Evolutionary conservation across 495 filamentous ascomycete species (phyloP), one percentile per base, ranked within the genome.

Genomic region (Aspergillus cavernicola): DNA sequence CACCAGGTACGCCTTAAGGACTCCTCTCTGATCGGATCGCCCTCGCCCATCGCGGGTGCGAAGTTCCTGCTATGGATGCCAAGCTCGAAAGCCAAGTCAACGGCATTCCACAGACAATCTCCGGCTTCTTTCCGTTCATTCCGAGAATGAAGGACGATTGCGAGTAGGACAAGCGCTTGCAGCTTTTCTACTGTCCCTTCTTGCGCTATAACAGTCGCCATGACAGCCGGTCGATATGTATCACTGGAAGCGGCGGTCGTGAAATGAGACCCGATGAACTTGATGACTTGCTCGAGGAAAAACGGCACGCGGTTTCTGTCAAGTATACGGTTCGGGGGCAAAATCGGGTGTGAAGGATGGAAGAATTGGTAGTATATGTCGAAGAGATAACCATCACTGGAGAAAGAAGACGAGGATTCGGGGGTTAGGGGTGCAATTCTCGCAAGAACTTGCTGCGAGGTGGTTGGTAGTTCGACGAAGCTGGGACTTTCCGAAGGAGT

Each of bases 1-100:
- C 90, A 96, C 90, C 89, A 95, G 13, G 90, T 95, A 35, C 91
- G 79, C 22, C 90, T 78, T 78, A 88, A 83, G 62, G 85, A 86
- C 63, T 96, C 91, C 31, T 82, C 85, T 6, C 86, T 65, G 7
- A 88, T 71, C 0, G 74, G 73, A 48, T 84, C 76, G 7, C 68
- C 67, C 24, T 68, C 61, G 31, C 76, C 69, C 59, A 81, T 68
- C 2, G 65, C 55, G 2, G 62, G 55, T 4, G 79, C 74, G 56
- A 76, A 87, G 9, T 63, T 62, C 47, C 65, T 69, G 52, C 79
- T 81, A 66, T 95, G 83, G 71, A 96, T 76, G 1, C 87, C 85
- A 20, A 93, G 73, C 47, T 90, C 83, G 18, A 92, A 74, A 12
- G 89, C 88, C 43, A 88, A 58, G 35, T 86, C 78, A 49, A 88